Evolutionary conservation across 2,329 filamentous ascomycete species (phyloP).

Genomic region (Paecilomyces formosus): DNA sequence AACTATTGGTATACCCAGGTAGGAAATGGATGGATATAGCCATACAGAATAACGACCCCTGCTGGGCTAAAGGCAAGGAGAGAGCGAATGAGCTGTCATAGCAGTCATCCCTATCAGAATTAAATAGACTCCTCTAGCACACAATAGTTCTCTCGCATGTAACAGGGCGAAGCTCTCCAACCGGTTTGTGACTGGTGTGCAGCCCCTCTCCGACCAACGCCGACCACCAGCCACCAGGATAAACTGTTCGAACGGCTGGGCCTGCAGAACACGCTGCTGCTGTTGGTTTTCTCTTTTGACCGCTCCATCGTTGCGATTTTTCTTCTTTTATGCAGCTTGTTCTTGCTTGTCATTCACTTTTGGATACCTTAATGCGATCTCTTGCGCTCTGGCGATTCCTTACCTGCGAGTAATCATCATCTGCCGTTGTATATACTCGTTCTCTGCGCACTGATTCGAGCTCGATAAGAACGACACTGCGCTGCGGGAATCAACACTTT

Average conservation of each 20-base stretch:
- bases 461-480: background rate
- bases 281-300: background rate
- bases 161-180: background rate
- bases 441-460: background rate
- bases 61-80: background rate
- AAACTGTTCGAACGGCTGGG: constrained; percentile 4
- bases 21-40: too few species aligned
- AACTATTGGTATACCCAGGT: too few species aligned
- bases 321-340: background rate
- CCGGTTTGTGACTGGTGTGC: background rate
- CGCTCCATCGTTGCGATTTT: background rate
- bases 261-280: background rate
- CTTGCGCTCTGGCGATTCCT: background rate
- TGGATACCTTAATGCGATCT: background rate
- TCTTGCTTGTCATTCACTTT: background rate
- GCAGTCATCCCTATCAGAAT: background rate
- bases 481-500: background rate
- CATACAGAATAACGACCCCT: background rate
- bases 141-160: background rate
- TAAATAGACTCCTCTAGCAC: background rate
- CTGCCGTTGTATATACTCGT: background rate
- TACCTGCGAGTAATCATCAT: background rate
- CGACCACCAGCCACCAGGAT: constrained; percentile 12
- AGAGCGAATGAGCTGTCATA: background rate
- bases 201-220: background rate